These are phyloP conservation scores for Eustoma russellianum DNA, from an alignment of 257 asterid species.

Conservation along the genomic window DNA sequence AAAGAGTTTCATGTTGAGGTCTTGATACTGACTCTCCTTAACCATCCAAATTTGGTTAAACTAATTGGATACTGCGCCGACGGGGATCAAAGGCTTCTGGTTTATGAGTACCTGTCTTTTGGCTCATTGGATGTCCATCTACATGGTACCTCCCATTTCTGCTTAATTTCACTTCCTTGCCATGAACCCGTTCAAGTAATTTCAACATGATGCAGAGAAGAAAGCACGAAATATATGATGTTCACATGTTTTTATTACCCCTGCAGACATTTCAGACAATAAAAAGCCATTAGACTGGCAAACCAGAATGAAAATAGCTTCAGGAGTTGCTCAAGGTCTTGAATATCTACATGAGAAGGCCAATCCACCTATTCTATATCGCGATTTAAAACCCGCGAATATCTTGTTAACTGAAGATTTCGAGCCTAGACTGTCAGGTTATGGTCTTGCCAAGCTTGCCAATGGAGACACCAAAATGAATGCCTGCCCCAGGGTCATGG, in stretches of 20 bases:
- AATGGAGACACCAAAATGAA: slow-evolving; percentile 47
- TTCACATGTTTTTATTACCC: background rate
- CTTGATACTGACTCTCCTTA: slow-evolving; percentile 49
- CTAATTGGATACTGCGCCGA: slow-evolving; percentile 91
- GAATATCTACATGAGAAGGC: slow-evolving; percentile 78
- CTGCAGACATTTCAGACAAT: slow-evolving; percentile 36
- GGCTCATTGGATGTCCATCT: slow-evolving; percentile 49
- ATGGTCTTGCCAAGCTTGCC: slow-evolving; percentile 71
- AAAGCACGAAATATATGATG: background rate
- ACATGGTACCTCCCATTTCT: slow-evolving; percentile 34
- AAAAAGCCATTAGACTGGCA: slow-evolving; percentile 55
- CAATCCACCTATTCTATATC: slow-evolving; percentile 65
- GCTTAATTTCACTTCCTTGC: background rate
- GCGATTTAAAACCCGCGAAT: slow-evolving; percentile 60
- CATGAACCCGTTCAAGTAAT: background rate
- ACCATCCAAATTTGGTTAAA: slow-evolving; percentile 61
- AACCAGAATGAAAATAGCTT: slow-evolving; percentile 69
- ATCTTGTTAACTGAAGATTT: slow-evolving; percentile 49
- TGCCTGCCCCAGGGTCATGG: slow-evolving; percentile 48
- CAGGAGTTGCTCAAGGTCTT: slow-evolving; percentile 69
- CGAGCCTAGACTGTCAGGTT: slow-evolving; percentile 59
- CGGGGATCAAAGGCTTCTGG: slow-evolving; percentile 93
- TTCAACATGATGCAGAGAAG: background rate
- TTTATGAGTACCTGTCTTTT: slow-evolving; percentile 66
- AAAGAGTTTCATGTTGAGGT: slow-evolving; percentile 70